Base-by-base conservation (phyloP, 495 filamentous ascomycete genomes). In the Aspergillus asperescens region DNA sequence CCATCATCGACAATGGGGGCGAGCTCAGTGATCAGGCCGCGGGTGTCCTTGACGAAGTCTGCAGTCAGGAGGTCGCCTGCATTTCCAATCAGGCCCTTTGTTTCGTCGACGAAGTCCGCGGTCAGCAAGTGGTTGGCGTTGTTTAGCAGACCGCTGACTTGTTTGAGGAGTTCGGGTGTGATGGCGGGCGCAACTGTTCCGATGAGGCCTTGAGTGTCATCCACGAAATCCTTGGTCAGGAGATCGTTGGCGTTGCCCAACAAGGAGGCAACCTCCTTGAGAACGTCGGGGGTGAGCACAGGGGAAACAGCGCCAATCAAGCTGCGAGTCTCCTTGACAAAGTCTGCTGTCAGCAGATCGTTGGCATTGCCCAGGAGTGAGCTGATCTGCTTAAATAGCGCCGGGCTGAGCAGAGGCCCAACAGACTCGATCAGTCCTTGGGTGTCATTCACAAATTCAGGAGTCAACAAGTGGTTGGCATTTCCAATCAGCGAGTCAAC, bases 291-390 rank as follows among this genome's bases (percentile, higher is more conserved):
- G 0, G 65, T 71, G 5, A 76, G 54, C 41, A 76, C 59, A 39
- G 64, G 64, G 2, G 74, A 72, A 31, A 70, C 73, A 55, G 75
- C 74, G 35, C 71, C 73, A 55, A 79, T 74, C 35, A 71, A 51
- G 9, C 63, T 59, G 24, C 71, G 64, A 5, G 75, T 75, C 56
- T 76, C 69, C 43, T 75, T 67, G 37, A 77, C 62, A 15, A 75
- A 74, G 32, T 62, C 64, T 1, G 62, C 9, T 8, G 69, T 70
- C 38, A 78, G 50, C 28, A 77, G 55, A n/a, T 49, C 50, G 40
- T 69, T 66, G 10, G 70, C 74, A 42, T 70, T 67, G 13, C 62
- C 57, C n/a, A 76, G 28, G 23, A 77, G 52, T n/a, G 62, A 24
- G 54, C 61, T 57, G 20, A 64, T 54, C 27, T 74, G 37, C 34